Conservation (phyloP, 2,329 filamentous ascomycete species). For the Ascochyta lentis region DNA sequence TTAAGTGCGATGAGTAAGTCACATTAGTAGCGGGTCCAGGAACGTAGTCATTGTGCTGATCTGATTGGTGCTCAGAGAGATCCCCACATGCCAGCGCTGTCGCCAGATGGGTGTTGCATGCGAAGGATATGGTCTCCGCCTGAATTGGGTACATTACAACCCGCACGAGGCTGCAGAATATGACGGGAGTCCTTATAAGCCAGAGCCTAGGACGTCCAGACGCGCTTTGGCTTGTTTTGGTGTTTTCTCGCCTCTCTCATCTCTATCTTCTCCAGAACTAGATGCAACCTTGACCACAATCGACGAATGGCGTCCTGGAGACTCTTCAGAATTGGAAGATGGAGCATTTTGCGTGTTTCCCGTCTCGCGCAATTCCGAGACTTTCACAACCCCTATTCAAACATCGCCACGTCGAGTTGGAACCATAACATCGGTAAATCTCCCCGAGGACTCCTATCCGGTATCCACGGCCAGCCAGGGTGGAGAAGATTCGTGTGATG, state of each 20-base stretch:
- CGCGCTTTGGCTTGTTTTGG: not conserved
- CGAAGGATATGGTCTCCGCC: slow-evolving; percentile 18
- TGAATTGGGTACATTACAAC: slow-evolving; percentile 17
- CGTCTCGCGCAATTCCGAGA: not conserved
- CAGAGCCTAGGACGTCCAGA: slow-evolving; percentile 3
- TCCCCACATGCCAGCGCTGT: slow-evolving; percentile 15
- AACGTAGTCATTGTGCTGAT: not conserved
- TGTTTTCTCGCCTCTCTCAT: not conserved
- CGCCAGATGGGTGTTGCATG: slow-evolving; percentile 9
- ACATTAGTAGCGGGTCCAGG: not conserved
- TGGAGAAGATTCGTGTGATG: not conserved
- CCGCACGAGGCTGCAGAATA: slow-evolving; percentile 4
- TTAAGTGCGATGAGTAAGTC: slow-evolving; percentile 23
- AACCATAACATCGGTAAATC: not conserved
- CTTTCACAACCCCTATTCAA: not conserved
- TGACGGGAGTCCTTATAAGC: not conserved
- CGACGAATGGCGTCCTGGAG: slow-evolving; percentile 12
- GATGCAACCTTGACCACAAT: slow-evolving; percentile 5
- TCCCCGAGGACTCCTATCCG: not conserved
- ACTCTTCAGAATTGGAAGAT: not conserved
- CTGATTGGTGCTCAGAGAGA: not conserved
- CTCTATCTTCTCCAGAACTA: slow-evolving; percentile 8
- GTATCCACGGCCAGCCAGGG: not conserved
- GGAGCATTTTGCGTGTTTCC: slow-evolving; percentile 17
- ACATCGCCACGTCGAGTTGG: not conserved